Base-by-base conservation (phyloP, 768 basidiomycete species). In the Trametes coccinea region DNA sequence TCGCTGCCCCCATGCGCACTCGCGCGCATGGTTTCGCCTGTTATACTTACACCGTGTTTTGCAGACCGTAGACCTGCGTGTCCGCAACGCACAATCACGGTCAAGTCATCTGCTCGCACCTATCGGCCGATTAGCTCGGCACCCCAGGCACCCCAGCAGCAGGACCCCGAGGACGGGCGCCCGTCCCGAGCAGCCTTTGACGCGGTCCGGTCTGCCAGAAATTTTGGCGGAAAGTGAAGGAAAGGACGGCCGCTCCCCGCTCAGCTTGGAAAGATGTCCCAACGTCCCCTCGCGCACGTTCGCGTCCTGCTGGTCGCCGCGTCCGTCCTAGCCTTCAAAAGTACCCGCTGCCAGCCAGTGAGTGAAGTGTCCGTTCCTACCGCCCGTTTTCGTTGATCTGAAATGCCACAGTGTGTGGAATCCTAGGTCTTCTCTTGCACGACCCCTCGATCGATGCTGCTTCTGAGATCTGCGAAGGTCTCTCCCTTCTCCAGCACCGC, bases 401-500 rank as follows among this genome's bases (percentile, higher is more conserved):
- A 40, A 37, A 49, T 45, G 29, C 34, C 16, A 22, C 44, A 85
- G 82, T 98, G 95, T 98, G 95, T 75, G 95, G 95, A 65, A 92
- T 97, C 71, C 80, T 96, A 63, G 95, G 93, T 65, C 79, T 97
- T 39, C 82, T 97, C 39, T 80, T 93, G 60, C 88, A 93, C 70
- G 92, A 95, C 70, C 79, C 90, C 60, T 77, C 79, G 65, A 64
- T 84, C 73, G 83, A 92, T 66, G 90, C 86, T 37, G 95, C 95
- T 30, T 72, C 86, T 14, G 95, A 98, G 75, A 95, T 98, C 71
- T 89, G 85, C 67, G 97, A 99, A 74, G 95, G 94, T 33, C 83
- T 99, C n/a, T 91, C 95, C 27, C 80, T 99, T 43, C 80, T 99
- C 4, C 97, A 99, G 74, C 97, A 99, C 71, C 83, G 96, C 66